Evolutionary conservation across 306 rosid genomes (phyloP).

Genomic region (Castanea sativa): DNA sequence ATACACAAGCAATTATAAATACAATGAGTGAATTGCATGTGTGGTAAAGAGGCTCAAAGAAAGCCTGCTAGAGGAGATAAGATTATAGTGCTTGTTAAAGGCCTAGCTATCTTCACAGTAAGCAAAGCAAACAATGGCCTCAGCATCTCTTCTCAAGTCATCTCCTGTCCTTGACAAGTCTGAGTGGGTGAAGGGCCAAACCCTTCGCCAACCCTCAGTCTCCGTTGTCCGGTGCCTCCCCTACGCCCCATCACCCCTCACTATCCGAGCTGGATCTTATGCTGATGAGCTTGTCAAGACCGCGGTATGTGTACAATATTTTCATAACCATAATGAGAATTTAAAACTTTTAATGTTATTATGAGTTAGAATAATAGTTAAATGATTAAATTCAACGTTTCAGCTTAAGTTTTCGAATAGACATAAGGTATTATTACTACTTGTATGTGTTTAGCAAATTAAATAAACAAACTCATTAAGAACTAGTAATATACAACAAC

Average conservation of each 20-base stretch:
- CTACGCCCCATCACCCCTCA: conserved; percentile 44
- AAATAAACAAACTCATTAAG: not conserved
- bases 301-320: conserved; percentile 53
- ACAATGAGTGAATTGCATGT: conserved; percentile 32
- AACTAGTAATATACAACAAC: not conserved
- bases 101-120: not conserved
- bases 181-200: conserved; percentile 83
- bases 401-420: too few relatives aligned
- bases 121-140: conserved; percentile 55
- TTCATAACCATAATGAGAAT: not conserved
- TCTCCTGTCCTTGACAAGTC: conserved; percentile 83
- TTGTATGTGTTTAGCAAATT: not conserved
- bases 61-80: conserved; percentile 61
- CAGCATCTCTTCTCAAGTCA: conserved; percentile 77
- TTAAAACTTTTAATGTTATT: too few relatives aligned
- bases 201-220: conserved; percentile 64
- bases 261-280: conserved; percentile 74
- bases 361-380: too few relatives aligned
- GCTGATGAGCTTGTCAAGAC: conserved; percentile 93
- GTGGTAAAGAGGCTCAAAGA: conserved; percentile 59
- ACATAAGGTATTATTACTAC: too few relatives aligned
- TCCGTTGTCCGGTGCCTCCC: conserved; percentile 59
- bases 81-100: conserved; percentile 30
- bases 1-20: conserved; percentile 47
- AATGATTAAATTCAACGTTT: too few relatives aligned